A percentile compares a stretch with the other conserved stretches of the same genome.
These are phyloP conservation scores for Spergularia azorica DNA, from an alignment of 179 eudicot species.

Conservation along the genomic window DNA sequence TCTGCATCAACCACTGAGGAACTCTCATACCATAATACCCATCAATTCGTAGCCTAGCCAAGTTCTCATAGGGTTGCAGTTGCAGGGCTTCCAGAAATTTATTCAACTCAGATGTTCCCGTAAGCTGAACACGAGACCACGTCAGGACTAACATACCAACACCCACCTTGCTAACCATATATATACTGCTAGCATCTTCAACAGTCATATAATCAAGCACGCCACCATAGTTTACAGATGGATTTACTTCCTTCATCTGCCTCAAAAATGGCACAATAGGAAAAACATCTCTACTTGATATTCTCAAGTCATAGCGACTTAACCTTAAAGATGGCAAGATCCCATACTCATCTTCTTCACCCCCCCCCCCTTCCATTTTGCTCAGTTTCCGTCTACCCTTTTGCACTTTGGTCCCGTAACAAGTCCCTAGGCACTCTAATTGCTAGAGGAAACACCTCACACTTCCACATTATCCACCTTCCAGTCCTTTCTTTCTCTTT, in stretches of 20 bases:
- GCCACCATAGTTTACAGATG: slow-evolving; percentile 17
- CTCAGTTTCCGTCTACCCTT: slow-evolving; percentile 18
- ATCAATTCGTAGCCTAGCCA: background rate
- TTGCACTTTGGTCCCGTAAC: background rate
- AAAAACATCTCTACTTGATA: slow-evolving; percentile 22
- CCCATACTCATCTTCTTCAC: background rate
- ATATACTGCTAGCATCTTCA: no score
- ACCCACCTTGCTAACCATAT: slow-evolving; percentile 1
- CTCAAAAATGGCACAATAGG: slow-evolving; percentile 28
- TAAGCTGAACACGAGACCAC: background rate
- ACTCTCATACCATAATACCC: background rate
- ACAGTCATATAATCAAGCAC: slow-evolving; percentile 6
- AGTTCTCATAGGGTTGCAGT: slow-evolving; percentile 23
- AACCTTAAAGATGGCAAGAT: slow-evolving; percentile 18
- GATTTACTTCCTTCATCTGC: slow-evolving; percentile 16
- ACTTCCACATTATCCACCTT: slow-evolving; percentile 20
- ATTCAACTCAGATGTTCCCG: background rate
- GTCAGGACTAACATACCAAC: slow-evolving; percentile 14
- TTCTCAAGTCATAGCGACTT: slow-evolving; percentile 23
- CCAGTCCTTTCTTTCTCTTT: background rate
- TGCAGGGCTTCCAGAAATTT: slow-evolving; percentile 24
- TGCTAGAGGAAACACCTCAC: slow-evolving; percentile 28
- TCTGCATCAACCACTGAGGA: slow-evolving; percentile 5
- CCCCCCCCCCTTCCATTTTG: slow-evolving; percentile 20
- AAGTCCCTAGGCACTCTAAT: slow-evolving; percentile 21